phyloP scores from a whole-genome alignment of 2,329 filamentous ascomycete genomes.

The Clarireedia hainanense region DNA sequence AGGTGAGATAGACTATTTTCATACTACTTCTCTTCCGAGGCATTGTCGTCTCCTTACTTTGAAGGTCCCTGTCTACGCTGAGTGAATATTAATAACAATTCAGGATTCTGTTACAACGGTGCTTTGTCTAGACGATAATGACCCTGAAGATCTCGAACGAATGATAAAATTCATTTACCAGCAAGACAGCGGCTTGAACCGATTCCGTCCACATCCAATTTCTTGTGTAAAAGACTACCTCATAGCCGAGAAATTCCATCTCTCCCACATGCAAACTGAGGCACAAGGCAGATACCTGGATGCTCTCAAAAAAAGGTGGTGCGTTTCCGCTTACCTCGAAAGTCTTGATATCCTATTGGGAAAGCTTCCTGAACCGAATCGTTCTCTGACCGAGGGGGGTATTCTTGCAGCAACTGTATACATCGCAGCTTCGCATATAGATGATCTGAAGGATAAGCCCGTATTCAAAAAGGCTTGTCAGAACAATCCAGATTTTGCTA shows the following conservation, averaged over 20 bases:
- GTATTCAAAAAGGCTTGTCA: too few relatives aligned
- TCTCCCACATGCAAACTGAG: not conserved
- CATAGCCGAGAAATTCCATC: constrained; percentile 10
- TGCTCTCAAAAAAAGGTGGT: not conserved
- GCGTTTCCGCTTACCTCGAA: not conserved
- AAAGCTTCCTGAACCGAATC: too few relatives aligned
- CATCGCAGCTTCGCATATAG: too few relatives aligned
- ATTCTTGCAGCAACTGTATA: too few relatives aligned
- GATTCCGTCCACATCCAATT: too few relatives aligned
- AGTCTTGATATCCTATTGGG: too few relatives aligned
- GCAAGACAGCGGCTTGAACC: too few relatives aligned
- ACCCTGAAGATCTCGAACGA: constrained; percentile 1
- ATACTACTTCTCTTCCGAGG: not conserved
- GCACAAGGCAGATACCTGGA: not conserved
- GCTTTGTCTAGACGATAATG: not conserved
- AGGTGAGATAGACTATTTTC: constrained; percentile 5
- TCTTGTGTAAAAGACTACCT: constrained; percentile 8
- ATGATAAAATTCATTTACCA: constrained; percentile 44
- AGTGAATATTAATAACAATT: not conserved
- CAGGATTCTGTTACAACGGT: not conserved
- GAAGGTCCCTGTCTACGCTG: not conserved
- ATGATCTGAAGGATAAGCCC: too few relatives aligned
- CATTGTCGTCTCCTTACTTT: not conserved
- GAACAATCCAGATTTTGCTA: too few relatives aligned
- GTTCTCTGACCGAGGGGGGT: too few relatives aligned